Percentiles rank a stretch among this genome's conserved stretches.
phyloP scores from a whole-genome alignment of 2,329 filamentous ascomycete genomes.

The Pseudogymnoascus sp. region DNA sequence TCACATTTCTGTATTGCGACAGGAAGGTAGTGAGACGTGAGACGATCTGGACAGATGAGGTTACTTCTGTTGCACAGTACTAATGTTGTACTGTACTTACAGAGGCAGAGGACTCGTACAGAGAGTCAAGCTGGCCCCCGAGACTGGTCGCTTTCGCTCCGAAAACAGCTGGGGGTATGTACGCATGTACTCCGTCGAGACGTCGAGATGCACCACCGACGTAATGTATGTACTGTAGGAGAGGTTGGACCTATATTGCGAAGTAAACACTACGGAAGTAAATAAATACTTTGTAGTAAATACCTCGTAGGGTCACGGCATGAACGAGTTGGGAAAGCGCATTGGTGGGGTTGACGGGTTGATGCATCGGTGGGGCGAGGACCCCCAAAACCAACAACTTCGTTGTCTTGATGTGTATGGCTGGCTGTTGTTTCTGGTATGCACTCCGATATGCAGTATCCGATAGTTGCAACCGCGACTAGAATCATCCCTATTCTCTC shows the following conservation, averaged over 20 bases:
- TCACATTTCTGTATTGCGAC: background rate
- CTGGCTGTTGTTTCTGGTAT: background rate
- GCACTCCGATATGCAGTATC: background rate
- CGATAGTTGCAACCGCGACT: background rate
- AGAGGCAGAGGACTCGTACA: background rate
- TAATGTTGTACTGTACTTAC: background rate
- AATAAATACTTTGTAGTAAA: background rate
- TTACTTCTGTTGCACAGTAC: background rate
- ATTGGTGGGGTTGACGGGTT: constrained; percentile 4
- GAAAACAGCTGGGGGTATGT: background rate
- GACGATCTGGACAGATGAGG: background rate
- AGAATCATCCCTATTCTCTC: background rate
- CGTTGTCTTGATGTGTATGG: background rate
- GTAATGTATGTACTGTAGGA: background rate
- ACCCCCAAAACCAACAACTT: background rate
- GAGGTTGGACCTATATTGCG: background rate
- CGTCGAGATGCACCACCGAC: background rate
- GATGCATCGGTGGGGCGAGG: background rate
- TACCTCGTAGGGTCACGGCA: background rate
- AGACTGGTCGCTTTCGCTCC: background rate
- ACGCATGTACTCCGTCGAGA: background rate
- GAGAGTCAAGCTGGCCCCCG: background rate
- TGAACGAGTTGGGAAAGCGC: constrained; percentile 3
- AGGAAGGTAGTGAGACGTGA: background rate
- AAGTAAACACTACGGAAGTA: background rate